These are phyloP conservation scores for Paramecium bursaria DNA, from an alignment of 73 alveolate species.

Conservation along the genomic window DNA sequence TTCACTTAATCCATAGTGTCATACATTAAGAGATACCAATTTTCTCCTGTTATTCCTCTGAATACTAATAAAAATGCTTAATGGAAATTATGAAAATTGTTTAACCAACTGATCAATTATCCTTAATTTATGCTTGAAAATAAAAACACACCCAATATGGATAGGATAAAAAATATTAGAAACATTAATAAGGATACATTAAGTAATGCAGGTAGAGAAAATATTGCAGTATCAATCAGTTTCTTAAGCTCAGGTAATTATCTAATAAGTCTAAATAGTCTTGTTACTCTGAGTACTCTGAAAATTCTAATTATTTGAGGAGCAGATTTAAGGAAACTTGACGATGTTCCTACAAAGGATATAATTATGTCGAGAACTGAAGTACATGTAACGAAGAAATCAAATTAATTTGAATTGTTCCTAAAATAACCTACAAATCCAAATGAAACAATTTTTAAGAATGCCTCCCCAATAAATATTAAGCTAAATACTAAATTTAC, in stretches of 20 bases:
- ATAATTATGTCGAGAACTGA: slow-evolving; percentile 86
- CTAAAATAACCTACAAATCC: slow-evolving; percentile 83
- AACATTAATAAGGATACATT: slow-evolving; percentile 90
- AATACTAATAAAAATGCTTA: slow-evolving; percentile 80
- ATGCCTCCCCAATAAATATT: slow-evolving; percentile 85
- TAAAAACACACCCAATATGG: slow-evolving; percentile 93
- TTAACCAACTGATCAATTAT: slow-evolving; percentile 75
- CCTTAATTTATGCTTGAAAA: slow-evolving; percentile 77
- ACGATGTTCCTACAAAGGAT: slow-evolving; percentile 76
- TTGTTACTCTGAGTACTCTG: slow-evolving; percentile 91
- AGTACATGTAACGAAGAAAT: slow-evolving; percentile 92
- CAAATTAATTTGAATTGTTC: slow-evolving; percentile 93
- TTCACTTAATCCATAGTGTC: slow-evolving; percentile 65
- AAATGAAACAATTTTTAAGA: slow-evolving; percentile 87
- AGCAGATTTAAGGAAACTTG: slow-evolving; percentile 79
- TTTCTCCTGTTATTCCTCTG: slow-evolving; percentile 91
- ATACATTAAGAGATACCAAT: slow-evolving; percentile 85
- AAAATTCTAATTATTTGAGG: slow-evolving; percentile 92
- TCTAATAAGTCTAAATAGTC: slow-evolving; percentile 88
- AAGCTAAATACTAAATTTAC: slow-evolving; percentile 86
- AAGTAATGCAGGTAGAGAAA: slow-evolving; percentile 91
- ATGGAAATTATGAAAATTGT: slow-evolving; percentile 84
- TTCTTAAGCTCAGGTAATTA: slow-evolving; percentile 85
- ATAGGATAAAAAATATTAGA: slow-evolving; percentile 86
- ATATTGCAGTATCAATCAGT: slow-evolving; percentile 82